phyloP scores from a whole-genome alignment of 2,329 filamentous ascomycete genomes.

The Nothophoma quercina region DNA sequence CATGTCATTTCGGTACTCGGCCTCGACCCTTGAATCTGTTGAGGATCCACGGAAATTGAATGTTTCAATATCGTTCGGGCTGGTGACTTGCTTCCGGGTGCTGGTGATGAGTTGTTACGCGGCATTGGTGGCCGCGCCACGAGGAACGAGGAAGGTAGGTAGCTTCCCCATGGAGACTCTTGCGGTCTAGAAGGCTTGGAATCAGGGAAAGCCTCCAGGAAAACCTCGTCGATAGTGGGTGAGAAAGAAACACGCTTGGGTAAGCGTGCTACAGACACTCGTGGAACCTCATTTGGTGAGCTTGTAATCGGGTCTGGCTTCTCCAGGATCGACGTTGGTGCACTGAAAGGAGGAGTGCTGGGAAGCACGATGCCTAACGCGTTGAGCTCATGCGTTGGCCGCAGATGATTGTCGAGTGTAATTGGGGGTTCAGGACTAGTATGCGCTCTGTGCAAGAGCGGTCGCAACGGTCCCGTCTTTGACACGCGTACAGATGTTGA shows the following conservation, averaged over 20 bases:
- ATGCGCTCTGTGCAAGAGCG: background rate
- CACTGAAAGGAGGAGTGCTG: background rate
- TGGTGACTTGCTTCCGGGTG: background rate
- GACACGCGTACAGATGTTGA: background rate
- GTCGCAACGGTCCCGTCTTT: background rate
- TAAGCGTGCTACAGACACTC: background rate
- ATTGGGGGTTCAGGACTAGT: no score
- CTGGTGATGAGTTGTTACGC: background rate
- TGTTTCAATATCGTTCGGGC: conserved; percentile 6
- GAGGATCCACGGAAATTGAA: background rate
- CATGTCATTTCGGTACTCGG: conserved; percentile 1
- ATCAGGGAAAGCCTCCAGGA: background rate
- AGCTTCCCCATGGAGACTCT: background rate
- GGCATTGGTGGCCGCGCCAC: background rate
- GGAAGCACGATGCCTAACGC: conserved; percentile 13
- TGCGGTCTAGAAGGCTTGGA: background rate
- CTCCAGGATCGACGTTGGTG: background rate
- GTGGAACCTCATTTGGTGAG: background rate
- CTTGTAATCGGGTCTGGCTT: background rate
- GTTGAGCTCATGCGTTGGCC: background rate
- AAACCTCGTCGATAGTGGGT: conserved; percentile 7
- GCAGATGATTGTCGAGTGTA: background rate
- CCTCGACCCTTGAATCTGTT: background rate
- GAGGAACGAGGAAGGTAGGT: conserved; percentile 11
- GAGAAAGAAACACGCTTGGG: conserved; percentile 13